Evolutionary conservation across 140 eudicot genomes (phyloP), one percentile per base, ranked within the genome.

Genomic region (Stevia rebaudiana): DNA sequence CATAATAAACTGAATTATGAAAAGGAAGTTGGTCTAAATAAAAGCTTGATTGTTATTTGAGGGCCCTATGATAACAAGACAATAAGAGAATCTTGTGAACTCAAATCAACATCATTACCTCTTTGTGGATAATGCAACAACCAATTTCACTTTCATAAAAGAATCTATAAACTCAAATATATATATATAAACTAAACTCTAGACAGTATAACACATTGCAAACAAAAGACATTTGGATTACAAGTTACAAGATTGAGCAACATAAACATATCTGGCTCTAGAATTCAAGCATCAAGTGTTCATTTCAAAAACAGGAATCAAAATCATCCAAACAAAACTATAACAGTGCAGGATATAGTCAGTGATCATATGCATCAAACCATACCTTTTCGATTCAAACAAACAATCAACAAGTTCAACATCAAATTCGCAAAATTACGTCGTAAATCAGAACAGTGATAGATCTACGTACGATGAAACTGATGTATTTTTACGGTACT

Each of bases 401-500:
- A 51, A 15, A 48, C 42, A 39, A 24, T 0, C 35, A 24, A 44
- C 52, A 12, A 19, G n/a, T 21, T 1, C 17, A 39, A 50, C 53
- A 61, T 39, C 16, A 61, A 57, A 25, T 15, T 11, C 49, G 37
- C 39, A 57, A 5, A 43, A 30, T 4, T 43, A 17, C 5, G 63
- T 36, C 25, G 16, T 5, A 16, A 65, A 35, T 50, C 61, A 0
- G 13, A 49, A 11, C 33, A 12, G 22, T 70, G 3, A 18, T 17
- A 21, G 69, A 61, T 71, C 76, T 19, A 63, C 5, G 24, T 1
- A 51, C 0, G 28, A 23, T 1, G 1, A 41, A 42, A 11, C 18
- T 18, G 42, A 52, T 54, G 37, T 65, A 72, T 63, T 72, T 47
- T 63, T n/a, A n/a, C 10, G 2, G 15, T 19, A 19, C 24, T 33